Evolutionary conservation across 2,329 filamentous ascomycete genomes (phyloP), one percentile per base, ranked within the genome.

Genomic region (Penicillium sp.): DNA sequence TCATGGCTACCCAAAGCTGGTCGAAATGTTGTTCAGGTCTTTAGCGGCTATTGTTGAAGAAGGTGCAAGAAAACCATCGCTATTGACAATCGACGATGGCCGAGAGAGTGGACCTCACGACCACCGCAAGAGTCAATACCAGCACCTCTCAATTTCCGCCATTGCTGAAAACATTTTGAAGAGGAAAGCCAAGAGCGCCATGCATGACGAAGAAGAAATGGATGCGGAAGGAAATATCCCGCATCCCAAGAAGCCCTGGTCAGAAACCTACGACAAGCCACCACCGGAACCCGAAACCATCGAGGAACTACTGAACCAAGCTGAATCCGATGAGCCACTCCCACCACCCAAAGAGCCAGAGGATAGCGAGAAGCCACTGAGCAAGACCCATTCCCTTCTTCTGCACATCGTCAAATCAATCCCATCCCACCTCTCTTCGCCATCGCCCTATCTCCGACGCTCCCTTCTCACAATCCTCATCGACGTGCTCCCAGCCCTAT

Each of bases 341-440:
- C 74, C 73, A 14, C 65, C 67, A 8, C 71, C 71, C 13, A 73
- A 73, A 44, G 82, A 88, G 68, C 73, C 77, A 22, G 78, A 83
- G 29, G 82, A 85, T 56, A 64, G 58, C 52, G 80, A 84, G 21
- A 85, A 87, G n/a, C 87, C 87, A 0, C 76, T 83, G 35, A 90
- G 89, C 46, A 89, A 90, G 63, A 90, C 90, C 0, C 96, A 96
- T 73, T 81, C 81, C n/a, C 82, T 97, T 11, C 84, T 98, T 3
- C 82, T 91, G 33, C 88, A 88, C 56, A 95, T 99, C 55, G 86
- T 92, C 24, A 84, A 85, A 49, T 85, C 96, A 1, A 93, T 92
- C 5, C 93, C 96, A 68, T 88, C 96, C 71, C 95, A 97, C 73
- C 84, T 99, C 11, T 92, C 93, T 6, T 93, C 91, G 0, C 87